Percentiles rank a stretch among this genome's conserved stretches.
Conservation (phyloP, 441 rosid species). For the Biscutella laevigata region DNA sequence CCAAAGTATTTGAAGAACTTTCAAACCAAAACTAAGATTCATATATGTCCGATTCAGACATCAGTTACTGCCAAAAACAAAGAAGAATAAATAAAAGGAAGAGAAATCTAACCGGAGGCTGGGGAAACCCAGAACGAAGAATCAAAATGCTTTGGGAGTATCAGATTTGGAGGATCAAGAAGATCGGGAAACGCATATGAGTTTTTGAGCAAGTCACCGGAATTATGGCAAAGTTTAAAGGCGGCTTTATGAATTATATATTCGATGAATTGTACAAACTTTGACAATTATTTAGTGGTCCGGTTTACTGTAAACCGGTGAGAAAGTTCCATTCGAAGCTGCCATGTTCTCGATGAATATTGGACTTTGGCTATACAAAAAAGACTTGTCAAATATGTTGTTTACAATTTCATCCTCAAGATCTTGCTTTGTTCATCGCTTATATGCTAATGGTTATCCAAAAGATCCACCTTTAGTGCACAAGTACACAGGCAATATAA, state of each 20-base stretch:
- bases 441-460: not conserved
- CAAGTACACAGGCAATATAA: too few species aligned
- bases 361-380: too few species aligned
- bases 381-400: too few species aligned
- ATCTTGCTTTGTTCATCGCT: slow-evolving; percentile 3
- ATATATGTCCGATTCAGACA: not conserved
- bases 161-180: not conserved
- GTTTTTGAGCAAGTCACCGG: slow-evolving; percentile 9
- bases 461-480: too few species aligned
- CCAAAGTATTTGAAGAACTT: not conserved
- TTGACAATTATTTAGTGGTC: too few species aligned
- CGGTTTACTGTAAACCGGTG: too few species aligned
- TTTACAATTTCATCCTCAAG: not conserved
- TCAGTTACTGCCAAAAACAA: not conserved
- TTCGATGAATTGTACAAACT: too few species aligned
- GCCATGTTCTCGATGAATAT: too few species aligned
- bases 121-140: not conserved
- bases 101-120: not conserved
- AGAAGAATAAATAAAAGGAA: not conserved
- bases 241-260: not conserved
- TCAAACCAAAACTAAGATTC: not conserved
- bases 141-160: not conserved
- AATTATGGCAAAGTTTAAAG: not conserved
- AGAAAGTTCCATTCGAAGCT: too few species aligned
- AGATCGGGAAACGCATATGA: slow-evolving; percentile 3